These are phyloP conservation scores for Nicotiana paniculata DNA, from an alignment of 257 asterid genomes.

Conservation along the genomic window DNA sequence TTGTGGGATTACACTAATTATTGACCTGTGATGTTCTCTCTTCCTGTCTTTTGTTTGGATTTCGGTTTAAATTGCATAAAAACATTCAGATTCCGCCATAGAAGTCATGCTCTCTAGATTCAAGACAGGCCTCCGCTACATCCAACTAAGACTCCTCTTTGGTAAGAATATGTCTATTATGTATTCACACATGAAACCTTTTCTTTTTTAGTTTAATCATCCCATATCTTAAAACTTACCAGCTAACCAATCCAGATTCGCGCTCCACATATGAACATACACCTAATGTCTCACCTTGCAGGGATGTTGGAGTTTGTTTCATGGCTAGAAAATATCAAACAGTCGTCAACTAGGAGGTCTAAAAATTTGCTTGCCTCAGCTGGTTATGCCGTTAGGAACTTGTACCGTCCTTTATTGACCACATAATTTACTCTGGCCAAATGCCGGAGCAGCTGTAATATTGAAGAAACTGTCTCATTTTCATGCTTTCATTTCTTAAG, in stretches of 20 bases:
- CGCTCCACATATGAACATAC: background rate
- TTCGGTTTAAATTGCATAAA: background rate
- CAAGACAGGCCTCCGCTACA: constrained; percentile 39
- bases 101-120: constrained; percentile 24
- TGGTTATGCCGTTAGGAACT: constrained; percentile 4
- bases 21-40: background rate
- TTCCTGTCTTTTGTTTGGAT: background rate
- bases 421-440: background rate
- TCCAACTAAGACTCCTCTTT: constrained; percentile 44
- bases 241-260: too few species aligned
- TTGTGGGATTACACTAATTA: background rate
- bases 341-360: constrained; percentile 1
- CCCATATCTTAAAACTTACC: too few species aligned
- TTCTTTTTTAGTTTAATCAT: too few species aligned
- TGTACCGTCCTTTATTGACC: background rate
- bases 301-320: constrained; percentile 21
- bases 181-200: background rate
- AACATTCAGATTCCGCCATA: constrained; percentile 36
- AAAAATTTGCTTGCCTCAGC: constrained; percentile 10
- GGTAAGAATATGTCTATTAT: constrained; percentile 35
- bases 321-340: constrained; percentile 11
- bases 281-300: background rate
- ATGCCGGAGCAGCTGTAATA: background rate
- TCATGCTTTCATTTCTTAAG: background rate
- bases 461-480: background rate